Conservation (phyloP, 2,329 filamentous ascomycete species). For the Plectosphaerella plurivora region DNA sequence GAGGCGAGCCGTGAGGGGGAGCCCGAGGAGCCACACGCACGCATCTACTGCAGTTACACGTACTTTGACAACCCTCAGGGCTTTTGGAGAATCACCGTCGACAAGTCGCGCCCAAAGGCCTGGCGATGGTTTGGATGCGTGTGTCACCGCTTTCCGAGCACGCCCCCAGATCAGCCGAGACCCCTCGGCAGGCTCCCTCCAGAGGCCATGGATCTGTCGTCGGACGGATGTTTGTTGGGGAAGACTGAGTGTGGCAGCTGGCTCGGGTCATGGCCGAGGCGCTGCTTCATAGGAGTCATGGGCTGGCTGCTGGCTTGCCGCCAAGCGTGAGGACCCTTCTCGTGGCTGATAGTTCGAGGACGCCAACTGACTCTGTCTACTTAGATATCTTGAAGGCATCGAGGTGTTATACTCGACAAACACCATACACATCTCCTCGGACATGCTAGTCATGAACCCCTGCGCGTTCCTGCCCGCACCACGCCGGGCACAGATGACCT, state of each 20-base stretch:
- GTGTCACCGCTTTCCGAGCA: slow-evolving; percentile 15
- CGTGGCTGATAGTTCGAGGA: neutral
- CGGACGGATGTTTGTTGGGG: neutral
- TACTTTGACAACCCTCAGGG: neutral
- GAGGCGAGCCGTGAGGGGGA: neutral
- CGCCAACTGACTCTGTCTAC: neutral
- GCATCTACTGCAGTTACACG: neutral
- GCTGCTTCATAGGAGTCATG: slow-evolving; percentile 20
- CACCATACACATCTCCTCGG: slow-evolving; percentile 18
- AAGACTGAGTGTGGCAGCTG: slow-evolving; percentile 5
- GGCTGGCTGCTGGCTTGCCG: slow-evolving; percentile 23
- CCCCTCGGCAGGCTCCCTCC: slow-evolving; percentile 7
- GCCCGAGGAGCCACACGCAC: neutral
- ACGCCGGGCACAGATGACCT: slow-evolving; percentile 14
- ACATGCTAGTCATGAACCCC: slow-evolving; percentile 13
- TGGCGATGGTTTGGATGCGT: slow-evolving; percentile 21
- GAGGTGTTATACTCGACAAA: slow-evolving; percentile 22
- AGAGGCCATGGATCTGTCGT: neutral
- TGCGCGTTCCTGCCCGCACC: slow-evolving; percentile 13
- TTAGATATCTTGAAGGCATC: slow-evolving; percentile 20
- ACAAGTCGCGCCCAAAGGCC: slow-evolving; percentile 2
- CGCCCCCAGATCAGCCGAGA: slow-evolving; percentile 1
- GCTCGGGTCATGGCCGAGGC: slow-evolving; percentile 11
- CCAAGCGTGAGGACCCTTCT: slow-evolving; percentile 14
- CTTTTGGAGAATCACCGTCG: neutral